Evolutionary conservation across 139 green algal species (phyloP).

Genomic region (Tetratostichococcus sp.): DNA sequence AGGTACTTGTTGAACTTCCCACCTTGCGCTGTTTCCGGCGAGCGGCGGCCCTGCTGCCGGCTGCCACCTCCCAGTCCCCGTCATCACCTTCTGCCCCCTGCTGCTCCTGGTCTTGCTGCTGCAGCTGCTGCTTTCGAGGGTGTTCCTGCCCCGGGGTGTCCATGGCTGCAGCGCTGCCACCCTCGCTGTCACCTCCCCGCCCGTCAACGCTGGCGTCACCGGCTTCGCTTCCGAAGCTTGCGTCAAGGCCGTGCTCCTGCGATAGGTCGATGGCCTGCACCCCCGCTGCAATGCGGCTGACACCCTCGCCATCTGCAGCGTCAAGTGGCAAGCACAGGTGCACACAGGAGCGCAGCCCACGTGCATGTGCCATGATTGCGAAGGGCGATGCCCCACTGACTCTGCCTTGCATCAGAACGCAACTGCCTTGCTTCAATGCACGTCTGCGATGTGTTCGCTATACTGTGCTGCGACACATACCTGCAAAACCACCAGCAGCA

Average conservation of each 20-base stretch:
- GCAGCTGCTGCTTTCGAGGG: conserved; percentile 5
- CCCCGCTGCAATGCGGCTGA: conserved; percentile 28
- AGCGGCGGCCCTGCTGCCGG: conserved; percentile 32
- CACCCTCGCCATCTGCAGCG: neutral
- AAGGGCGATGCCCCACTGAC: no score
- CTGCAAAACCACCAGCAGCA: no score
- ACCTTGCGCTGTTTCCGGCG: conserved; percentile 29
- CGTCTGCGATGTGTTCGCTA: no score
- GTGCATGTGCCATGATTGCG: no score
- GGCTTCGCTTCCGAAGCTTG: neutral
- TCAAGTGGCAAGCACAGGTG: no score
- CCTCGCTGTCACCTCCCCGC: neutral
- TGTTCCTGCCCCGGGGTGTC: no score
- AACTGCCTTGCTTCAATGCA: no score
- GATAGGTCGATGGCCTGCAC: conserved; percentile 40
- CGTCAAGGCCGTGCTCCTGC: neutral
- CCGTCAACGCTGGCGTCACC: conserved; percentile 2
- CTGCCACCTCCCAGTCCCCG: conserved; percentile 44
- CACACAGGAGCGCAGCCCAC: no score
- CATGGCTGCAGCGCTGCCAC: neutral
- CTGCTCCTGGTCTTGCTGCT: conserved; percentile 13
- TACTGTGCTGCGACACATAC: no score
- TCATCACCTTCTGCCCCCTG: conserved; percentile 26
- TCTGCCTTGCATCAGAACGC: no score
- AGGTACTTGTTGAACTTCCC: no score